Evolutionary conservation across 768 basidiomycete genomes (phyloP).

Genomic region (Megacollybia marginata): DNA sequence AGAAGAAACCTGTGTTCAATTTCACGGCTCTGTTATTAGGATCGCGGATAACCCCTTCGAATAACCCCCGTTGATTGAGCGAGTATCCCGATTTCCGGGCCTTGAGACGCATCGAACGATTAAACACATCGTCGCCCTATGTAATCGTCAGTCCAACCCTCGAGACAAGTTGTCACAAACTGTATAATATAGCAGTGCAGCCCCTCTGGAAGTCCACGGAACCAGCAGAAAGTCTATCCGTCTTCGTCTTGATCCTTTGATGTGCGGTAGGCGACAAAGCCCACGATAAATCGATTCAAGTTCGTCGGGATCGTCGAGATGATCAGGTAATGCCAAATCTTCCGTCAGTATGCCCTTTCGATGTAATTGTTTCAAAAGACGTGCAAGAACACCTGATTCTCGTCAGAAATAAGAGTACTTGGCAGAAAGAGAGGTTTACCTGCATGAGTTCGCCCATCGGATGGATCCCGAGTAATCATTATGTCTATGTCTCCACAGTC

Average conservation of each 20-base stretch:
- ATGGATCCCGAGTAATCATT: slow-evolving; percentile 66
- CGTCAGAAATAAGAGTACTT: neutral
- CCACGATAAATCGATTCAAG: slow-evolving; percentile 81
- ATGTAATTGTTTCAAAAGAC: slow-evolving; percentile 52
- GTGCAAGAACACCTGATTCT: slow-evolving; percentile 49
- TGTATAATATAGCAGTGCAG: slow-evolving; percentile 88
- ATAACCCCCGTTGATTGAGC: slow-evolving; percentile 84
- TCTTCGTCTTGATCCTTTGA: slow-evolving; percentile 39
- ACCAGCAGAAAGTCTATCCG: slow-evolving; percentile 83
- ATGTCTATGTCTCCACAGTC: slow-evolving; percentile 92
- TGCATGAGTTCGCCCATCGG: slow-evolving; percentile 68
- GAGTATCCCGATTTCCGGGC: slow-evolving; percentile 77
- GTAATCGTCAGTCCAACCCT: neutral
- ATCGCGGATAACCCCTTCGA: slow-evolving; percentile 63
- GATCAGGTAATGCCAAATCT: slow-evolving; percentile 66
- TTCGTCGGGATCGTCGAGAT: slow-evolving; percentile 53
- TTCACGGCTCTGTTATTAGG: slow-evolving; percentile 55
- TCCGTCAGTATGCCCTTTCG: slow-evolving; percentile 63
- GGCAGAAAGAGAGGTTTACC: slow-evolving; percentile 31
- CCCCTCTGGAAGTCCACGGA: slow-evolving; percentile 73
- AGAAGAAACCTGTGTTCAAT: slow-evolving; percentile 43
- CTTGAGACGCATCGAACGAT: slow-evolving; percentile 80
- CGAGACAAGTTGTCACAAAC: slow-evolving; percentile 28
- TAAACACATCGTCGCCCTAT: slow-evolving; percentile 93
- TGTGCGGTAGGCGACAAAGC: slow-evolving; percentile 52